Evolutionary conservation across 1,139 yeast species (phyloP).

Genomic region (Diutina pseudorugosa): DNA sequence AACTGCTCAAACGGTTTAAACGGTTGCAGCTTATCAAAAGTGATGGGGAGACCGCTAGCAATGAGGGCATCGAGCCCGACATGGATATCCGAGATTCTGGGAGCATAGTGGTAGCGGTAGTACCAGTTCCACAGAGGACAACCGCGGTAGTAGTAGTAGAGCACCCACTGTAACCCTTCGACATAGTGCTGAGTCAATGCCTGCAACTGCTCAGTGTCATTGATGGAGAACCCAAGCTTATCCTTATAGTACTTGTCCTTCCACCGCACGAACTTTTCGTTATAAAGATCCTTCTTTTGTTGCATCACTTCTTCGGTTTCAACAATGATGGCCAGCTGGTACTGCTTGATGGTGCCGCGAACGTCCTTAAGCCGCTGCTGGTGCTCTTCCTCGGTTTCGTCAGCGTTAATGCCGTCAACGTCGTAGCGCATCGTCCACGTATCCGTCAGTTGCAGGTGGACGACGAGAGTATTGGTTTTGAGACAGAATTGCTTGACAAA

Average conservation of each 20-base stretch:
- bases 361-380: constrained; percentile 70
- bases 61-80: constrained; percentile 34
- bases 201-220: constrained; percentile 42
- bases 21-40: constrained; percentile 65
- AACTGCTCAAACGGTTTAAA: constrained; percentile 91
- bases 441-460: background rate
- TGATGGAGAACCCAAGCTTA: constrained; percentile 57
- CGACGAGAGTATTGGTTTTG: background rate
- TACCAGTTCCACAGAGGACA: constrained; percentile 99
- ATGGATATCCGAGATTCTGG: constrained; percentile 82
- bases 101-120: constrained; percentile 95
- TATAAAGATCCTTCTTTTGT: constrained; percentile 48
- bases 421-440: constrained; percentile 12
- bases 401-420: constrained; percentile 8
- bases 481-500: background rate
- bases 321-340: constrained; percentile 60
- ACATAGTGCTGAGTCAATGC: constrained; percentile 61
- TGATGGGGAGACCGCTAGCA: constrained; percentile 34
- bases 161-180: constrained; percentile 94
- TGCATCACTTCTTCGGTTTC: constrained; percentile 43
- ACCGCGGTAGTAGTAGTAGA: constrained; percentile 89
- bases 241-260: constrained; percentile 70
- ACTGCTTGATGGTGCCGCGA: constrained; percentile 78
- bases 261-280: constrained; percentile 69
- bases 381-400: constrained; percentile 31